Conservation (phyloP, 108 stramenopile genomes). For the Nitzschia sp. region DNA sequence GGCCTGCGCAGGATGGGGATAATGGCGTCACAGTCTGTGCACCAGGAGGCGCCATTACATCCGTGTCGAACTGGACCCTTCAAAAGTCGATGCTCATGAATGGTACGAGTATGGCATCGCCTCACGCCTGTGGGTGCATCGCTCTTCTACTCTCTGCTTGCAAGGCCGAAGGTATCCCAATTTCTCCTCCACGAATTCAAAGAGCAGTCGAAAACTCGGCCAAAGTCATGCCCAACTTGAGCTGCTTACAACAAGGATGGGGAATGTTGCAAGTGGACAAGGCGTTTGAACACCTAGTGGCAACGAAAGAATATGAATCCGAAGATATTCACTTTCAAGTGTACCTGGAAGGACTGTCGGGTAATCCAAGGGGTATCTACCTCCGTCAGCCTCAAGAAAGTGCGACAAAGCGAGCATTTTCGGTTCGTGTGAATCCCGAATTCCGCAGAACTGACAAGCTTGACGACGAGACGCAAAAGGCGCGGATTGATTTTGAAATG, state of each 20-base stretch:
- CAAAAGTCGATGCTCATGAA: slow-evolving; percentile 84
- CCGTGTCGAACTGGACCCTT: slow-evolving; percentile 82
- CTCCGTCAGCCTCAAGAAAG: slow-evolving; percentile 62
- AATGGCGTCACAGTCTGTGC: slow-evolving; percentile 76
- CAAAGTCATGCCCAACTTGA: slow-evolving; percentile 33
- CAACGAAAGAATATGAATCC: slow-evolving; percentile 11
- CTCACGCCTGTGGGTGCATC: slow-evolving; percentile 82
- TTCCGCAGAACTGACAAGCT: slow-evolving; percentile 50
- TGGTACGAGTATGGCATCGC: slow-evolving; percentile 83
- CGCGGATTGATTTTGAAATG: slow-evolving; percentile 52
- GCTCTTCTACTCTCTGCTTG: slow-evolving; percentile 80
- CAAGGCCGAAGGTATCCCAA: slow-evolving; percentile 53
- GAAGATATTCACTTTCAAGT: slow-evolving; percentile 49
- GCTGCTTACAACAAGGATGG: slow-evolving; percentile 55
- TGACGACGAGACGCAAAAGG: slow-evolving; percentile 39
- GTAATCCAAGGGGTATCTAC: slow-evolving; percentile 70
- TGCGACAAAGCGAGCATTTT: slow-evolving; percentile 33
- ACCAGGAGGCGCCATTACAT: slow-evolving; percentile 91
- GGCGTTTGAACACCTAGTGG: slow-evolving; percentile 48
- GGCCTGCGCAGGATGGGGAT: slow-evolving; percentile 82
- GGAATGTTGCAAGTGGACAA: slow-evolving; percentile 74
- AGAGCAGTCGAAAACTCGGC: slow-evolving; percentile 82
- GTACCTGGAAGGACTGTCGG: slow-evolving; percentile 34
- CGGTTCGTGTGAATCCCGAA: slow-evolving; percentile 37
- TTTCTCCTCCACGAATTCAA: slow-evolving; percentile 59